Percentiles rank a stretch among this genome's conserved stretches.
Conservation (phyloP, 2,329 filamentous ascomycete species). For the Sodiomyces alkalinus region DNA sequence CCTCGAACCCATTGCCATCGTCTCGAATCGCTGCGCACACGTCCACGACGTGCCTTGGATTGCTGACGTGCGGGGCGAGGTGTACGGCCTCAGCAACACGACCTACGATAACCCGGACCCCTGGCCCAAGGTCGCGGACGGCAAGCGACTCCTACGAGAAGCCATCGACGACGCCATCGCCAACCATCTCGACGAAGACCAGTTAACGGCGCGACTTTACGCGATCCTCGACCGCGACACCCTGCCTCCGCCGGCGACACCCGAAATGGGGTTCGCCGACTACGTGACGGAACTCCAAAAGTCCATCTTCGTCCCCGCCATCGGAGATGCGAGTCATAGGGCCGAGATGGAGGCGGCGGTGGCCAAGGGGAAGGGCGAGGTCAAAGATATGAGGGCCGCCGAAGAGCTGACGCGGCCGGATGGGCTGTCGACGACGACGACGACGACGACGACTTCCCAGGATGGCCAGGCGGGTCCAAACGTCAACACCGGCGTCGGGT, state of each 20-base stretch:
- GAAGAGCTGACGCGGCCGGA: conserved; percentile 22
- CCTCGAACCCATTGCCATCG: conserved; percentile 39
- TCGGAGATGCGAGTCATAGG: conserved; percentile 33
- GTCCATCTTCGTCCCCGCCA: conserved; percentile 45
- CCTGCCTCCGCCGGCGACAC: conserved; percentile 24
- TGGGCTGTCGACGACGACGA: too few relatives aligned
- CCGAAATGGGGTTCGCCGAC: conserved; percentile 32
- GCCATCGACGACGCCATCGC: conserved; percentile 24
- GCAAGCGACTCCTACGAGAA: conserved; percentile 28
- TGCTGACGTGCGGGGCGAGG: conserved; percentile 31
- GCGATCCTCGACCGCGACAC: conserved; percentile 40
- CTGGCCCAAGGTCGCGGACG: conserved; percentile 47
- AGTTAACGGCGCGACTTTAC: conserved; percentile 36
- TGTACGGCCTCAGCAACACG: conserved; percentile 48
- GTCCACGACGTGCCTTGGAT: conserved; percentile 42
- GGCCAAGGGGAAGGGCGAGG: conserved; percentile 19
- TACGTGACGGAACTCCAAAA: conserved; percentile 38
- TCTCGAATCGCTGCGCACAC: conserved; percentile 43
- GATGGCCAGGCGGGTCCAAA: conserved; percentile 13
- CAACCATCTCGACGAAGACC: conserved; percentile 24
- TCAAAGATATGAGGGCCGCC: conserved; percentile 20
- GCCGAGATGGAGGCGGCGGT: conserved; percentile 27
- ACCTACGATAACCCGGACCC: conserved; percentile 33
- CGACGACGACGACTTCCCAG: too few relatives aligned
- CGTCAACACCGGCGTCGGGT: conserved; percentile 19